Percentiles rank a stretch among this genome's conserved stretches.
Conservation (phyloP, 1,284 basidiomycete species). For the Marasmius fiardii region DNA sequence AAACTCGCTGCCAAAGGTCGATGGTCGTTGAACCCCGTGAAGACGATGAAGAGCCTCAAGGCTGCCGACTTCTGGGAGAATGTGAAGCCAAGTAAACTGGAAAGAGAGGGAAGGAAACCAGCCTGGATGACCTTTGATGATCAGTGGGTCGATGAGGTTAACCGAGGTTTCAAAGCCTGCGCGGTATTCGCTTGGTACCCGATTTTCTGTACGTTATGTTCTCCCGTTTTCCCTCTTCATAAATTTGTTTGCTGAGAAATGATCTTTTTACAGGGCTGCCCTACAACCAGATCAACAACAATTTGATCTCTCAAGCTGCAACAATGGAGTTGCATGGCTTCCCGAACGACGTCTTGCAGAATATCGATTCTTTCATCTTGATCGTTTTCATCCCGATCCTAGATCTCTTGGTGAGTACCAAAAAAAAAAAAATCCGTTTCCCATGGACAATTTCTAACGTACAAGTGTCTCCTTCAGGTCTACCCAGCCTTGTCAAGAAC, state of each 20-base stretch:
- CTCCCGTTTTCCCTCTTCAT: background rate
- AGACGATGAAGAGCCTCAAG: slow-evolving; percentile 43
- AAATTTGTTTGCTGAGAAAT: slow-evolving; percentile 17
- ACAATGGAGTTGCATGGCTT: slow-evolving; percentile 70
- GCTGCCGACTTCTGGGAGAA: slow-evolving; percentile 76
- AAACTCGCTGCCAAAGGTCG: slow-evolving; percentile 47
- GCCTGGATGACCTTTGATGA: slow-evolving; percentile 77
- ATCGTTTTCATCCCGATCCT: slow-evolving; percentile 73
- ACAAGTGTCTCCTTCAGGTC: too few relatives aligned
- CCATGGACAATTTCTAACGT: too few relatives aligned
- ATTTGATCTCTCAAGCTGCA: slow-evolving; percentile 75
- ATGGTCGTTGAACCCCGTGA: slow-evolving; percentile 58
- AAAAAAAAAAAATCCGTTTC: too few relatives aligned
- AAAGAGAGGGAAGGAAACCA: slow-evolving; percentile 41
- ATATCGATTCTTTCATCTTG: slow-evolving; percentile 75
- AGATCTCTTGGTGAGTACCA: slow-evolving; percentile 23
- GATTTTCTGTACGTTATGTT: slow-evolving; percentile 58
- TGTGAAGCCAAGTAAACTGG: slow-evolving; percentile 59
- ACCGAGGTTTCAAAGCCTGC: slow-evolving; percentile 82
- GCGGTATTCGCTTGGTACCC: slow-evolving; percentile 79
- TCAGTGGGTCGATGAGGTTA: slow-evolving; percentile 81
- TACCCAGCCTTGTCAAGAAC: slow-evolving; percentile 58
- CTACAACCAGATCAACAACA: slow-evolving; percentile 78
- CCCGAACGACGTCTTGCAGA: slow-evolving; percentile 81
- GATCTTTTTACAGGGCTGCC: slow-evolving; percentile 49